Evolutionary conservation across 2,329 filamentous ascomycete genomes (phyloP).

Genomic region (Verticillium klebahnii): DNA sequence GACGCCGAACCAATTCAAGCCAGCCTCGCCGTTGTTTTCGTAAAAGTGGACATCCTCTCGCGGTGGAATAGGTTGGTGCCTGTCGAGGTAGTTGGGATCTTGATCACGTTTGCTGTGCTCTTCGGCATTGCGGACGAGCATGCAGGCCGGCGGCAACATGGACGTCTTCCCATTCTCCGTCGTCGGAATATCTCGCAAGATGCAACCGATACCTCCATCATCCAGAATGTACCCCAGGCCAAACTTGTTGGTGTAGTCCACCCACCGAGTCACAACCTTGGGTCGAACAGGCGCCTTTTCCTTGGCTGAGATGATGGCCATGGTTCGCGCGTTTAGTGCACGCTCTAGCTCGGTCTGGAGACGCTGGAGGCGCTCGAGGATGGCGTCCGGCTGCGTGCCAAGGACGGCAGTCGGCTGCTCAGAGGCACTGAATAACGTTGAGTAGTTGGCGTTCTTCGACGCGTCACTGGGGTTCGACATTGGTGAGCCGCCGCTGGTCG

Average conservation of each 20-base stretch:
- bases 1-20: conserved; percentile 59
- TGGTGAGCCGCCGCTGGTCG: conserved; percentile 6
- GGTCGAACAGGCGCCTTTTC: conserved; percentile 51
- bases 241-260: conserved; percentile 85
- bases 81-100: conserved; percentile 50
- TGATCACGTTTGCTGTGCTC: conserved; percentile 61
- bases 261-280: conserved; percentile 72
- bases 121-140: conserved; percentile 68
- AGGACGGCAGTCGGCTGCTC: conserved; percentile 47
- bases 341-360: conserved; percentile 59
- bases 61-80: conserved; percentile 61
- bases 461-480: conserved; percentile 14
- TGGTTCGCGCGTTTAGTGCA: conserved; percentile 58
- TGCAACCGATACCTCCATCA: conserved; percentile 74
- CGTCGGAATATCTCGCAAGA: conserved; percentile 52
- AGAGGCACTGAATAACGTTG: conserved; percentile 51
- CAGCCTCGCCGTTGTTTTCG: conserved; percentile 62
- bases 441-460: conserved; percentile 26
- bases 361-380: conserved; percentile 49
- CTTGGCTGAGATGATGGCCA: conserved; percentile 55
- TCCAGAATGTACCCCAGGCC: conserved; percentile 80
- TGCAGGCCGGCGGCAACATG: conserved; percentile 62
- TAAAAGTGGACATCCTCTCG: conserved; percentile 66
- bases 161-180: conserved; percentile 44
- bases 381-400: conserved; percentile 52